Evolutionary conservation across 2,329 filamentous ascomycete genomes (phyloP).

Genomic region (Aspergillus niger): DNA sequence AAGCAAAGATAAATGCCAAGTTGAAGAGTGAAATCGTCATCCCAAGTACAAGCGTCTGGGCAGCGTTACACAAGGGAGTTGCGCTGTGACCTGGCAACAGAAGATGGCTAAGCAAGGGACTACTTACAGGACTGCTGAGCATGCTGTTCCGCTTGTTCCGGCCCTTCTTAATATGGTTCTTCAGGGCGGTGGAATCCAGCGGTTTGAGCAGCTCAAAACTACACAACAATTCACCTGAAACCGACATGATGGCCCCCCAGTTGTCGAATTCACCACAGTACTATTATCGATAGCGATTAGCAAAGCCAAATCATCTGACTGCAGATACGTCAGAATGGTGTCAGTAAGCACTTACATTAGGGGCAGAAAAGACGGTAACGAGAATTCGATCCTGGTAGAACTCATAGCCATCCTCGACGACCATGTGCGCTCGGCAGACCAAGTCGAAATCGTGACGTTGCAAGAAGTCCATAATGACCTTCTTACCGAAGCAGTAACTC

Average conservation of each 20-base stretch:
- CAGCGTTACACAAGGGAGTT: conserved; percentile 24
- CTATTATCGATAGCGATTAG: conserved; percentile 50
- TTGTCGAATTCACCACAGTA: conserved; percentile 99
- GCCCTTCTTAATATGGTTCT: conserved; percentile 98
- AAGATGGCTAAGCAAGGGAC: conserved; percentile 20
- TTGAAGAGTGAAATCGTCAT: conserved; percentile 6
- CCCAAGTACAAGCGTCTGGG: conserved; percentile 23
- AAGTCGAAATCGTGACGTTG: conserved; percentile 95
- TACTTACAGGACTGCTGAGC: conserved; percentile 90
- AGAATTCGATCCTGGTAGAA: conserved; percentile 95
- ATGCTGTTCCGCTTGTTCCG: conserved; percentile 92
- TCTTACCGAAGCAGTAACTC: conserved; percentile 97
- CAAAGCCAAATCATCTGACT: conserved; percentile 8
- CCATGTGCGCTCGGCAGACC: conserved; percentile 97
- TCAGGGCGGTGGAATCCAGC: conserved; percentile 90
- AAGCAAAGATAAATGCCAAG: not conserved
- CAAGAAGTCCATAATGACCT: conserved; percentile 95
- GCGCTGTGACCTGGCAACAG: conserved; percentile 25
- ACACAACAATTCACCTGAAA: conserved; percentile 88
- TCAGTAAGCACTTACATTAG: conserved; percentile 70
- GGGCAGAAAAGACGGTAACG: conserved; percentile 96
- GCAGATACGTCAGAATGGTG: not conserved
- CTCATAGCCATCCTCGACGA: conserved; percentile 98
- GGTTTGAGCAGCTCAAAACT: conserved; percentile 97
- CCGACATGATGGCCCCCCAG: conserved; percentile 98